Conservation (phyloP, 768 basidiomycete species). For the Boletales sp. region DNA sequence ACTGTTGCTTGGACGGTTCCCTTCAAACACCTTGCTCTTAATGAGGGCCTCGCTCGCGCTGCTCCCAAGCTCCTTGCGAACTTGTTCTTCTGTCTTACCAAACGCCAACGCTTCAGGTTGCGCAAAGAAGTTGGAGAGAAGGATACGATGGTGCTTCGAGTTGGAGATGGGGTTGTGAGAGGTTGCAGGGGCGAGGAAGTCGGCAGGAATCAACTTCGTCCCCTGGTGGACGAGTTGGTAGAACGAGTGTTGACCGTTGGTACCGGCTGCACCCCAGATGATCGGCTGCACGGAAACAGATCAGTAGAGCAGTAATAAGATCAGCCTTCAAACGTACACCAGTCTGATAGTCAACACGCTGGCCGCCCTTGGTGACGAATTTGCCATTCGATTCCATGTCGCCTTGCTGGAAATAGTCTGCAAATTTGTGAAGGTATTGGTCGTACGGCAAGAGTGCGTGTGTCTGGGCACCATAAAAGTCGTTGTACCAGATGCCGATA, state of each 20-base stretch:
- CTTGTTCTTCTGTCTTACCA: constrained; percentile 92
- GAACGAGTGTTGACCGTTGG: constrained; percentile 99
- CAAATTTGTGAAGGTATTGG: constrained; percentile 98
- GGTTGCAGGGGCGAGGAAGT: constrained; percentile 88
- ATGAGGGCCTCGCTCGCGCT: constrained; percentile 79
- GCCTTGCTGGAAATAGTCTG: constrained; percentile 99
- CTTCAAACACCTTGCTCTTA: constrained; percentile 98
- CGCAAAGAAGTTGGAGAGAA: constrained; percentile 97
- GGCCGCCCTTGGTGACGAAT: constrained; percentile 89
- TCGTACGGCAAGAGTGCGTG: constrained; percentile 95
- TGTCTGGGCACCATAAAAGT: constrained; percentile 96
- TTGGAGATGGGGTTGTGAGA: constrained; percentile 83
- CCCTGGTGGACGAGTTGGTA: constrained; percentile 97
- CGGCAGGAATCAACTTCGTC: constrained; percentile 86
- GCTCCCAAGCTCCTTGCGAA: constrained; percentile 62
- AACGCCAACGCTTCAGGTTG: constrained; percentile 98
- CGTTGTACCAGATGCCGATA: constrained; percentile 97
- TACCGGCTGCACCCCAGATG: constrained; percentile 98
- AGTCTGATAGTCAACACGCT: constrained; percentile 93
- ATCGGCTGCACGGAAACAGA: constrained; percentile 61
- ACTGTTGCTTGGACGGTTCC: constrained; percentile 94
- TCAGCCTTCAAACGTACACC: constrained; percentile 56
- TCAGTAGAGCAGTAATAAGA: neutral
- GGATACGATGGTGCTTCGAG: constrained; percentile 95
- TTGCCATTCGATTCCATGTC: constrained; percentile 99